Base-by-base conservation (phyloP, 352 stramenopile genomes). In the Pythium grandisporangium region DNA sequence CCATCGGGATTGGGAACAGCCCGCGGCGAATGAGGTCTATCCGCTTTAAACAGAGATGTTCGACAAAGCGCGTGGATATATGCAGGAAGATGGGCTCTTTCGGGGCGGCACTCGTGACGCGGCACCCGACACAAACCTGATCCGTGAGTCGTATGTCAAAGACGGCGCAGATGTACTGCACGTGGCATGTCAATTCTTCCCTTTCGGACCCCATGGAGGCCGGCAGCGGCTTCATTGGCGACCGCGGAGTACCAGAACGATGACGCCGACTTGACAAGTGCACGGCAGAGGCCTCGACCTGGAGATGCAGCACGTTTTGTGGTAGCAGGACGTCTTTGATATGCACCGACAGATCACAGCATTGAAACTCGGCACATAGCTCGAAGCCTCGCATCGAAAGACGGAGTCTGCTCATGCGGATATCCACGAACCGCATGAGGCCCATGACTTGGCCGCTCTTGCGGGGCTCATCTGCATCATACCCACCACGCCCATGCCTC, bases 391-490 rank as follows among this genome's bases (percentile, higher is more conserved):
- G 56, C 3, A 67, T 19, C 10, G 51, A 40, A 6, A 85, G 17
- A 20, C 49, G 55, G 24, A 84, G 66, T 13, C 37, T 50, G 4
- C 48, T 43, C 7, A 85, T 51, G 5, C 41, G 63, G 1, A 84
- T 45, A 39, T 88, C 67, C 6, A 88, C 66, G 44, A 84, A 88
- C 1, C 70, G 65, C 32, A 85, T 64, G 38, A 81, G 77, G 5
- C 62, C 70, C 24, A 84, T 48, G 3, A 65, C 46, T 43, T 68
- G 84, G 2, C 37, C n/a, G 20, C 45, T 41, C 16, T 48, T 39
- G 14, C 5, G 34, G 11, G 34, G 34, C 19, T 17, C 19, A 11
- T 8, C 34, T 10, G 34, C 14, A n/a, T n/a, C n/a, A n/a, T n/a
- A n/a, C n/a, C n/a, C n/a, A n/a, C n/a, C n/a, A n/a, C n/a, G n/a